Conservation (phyloP, 192 early-diverging fungal species). For the Allomyces macrogynus region DNA sequence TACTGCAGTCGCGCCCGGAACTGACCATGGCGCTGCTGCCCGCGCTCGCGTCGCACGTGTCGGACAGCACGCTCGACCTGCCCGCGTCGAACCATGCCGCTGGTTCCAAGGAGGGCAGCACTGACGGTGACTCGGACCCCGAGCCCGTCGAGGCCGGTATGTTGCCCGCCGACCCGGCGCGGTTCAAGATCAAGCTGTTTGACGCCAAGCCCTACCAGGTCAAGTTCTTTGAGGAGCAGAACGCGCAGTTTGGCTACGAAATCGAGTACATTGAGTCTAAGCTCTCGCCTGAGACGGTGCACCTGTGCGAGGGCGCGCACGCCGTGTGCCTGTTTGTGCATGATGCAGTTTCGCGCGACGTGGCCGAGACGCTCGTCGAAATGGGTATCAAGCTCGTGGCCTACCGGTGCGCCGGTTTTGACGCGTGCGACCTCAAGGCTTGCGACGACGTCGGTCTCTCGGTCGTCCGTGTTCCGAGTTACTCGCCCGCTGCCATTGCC, state of each 20-base stretch:
- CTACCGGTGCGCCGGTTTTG: constrained; percentile 21
- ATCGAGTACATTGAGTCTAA: constrained; percentile 1
- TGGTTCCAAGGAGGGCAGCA: no score
- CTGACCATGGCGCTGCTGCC: no score
- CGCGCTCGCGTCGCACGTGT: no score
- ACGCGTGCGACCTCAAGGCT: constrained; percentile 22
- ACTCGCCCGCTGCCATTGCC: constrained; percentile 24
- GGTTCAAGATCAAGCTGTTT: not conserved
- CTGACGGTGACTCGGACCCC: no score
- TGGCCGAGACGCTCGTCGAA: not conserved
- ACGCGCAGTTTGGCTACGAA: not conserved
- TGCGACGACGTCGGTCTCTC: constrained; percentile 7
- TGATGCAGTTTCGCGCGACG: not conserved
- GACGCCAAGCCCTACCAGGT: constrained; percentile 2
- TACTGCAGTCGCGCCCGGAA: no score
- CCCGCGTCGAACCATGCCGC: no score
- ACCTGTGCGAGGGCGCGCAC: not conserved
- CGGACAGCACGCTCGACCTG: no score
- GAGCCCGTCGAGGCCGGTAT: no score
- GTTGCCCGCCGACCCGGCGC: no score
- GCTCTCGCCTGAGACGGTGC: not conserved
- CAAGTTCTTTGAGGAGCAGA: not conserved
- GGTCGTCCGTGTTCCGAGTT: constrained; percentile 20
- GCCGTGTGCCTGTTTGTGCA: constrained; percentile 1
- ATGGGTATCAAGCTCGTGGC: constrained; percentile 18